Evolutionary conservation across 1,284 basidiomycete genomes (phyloP).

Genomic region (Dichomitus squalens): DNA sequence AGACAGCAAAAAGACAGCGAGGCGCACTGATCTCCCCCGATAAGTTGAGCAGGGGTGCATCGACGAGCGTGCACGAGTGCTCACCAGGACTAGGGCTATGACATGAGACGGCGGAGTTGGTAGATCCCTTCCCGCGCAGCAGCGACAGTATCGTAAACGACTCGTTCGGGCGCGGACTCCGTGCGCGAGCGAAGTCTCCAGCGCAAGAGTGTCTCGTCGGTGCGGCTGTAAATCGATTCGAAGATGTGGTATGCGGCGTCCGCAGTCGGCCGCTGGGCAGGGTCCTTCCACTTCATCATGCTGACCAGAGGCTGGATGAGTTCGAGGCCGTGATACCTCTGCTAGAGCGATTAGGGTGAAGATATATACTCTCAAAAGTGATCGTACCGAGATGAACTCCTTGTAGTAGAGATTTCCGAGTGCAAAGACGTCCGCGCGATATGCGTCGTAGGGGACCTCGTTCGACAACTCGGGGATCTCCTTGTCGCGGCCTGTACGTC

Average conservation of each 20-base stretch:
- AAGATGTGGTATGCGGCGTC: not conserved
- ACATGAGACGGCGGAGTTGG: constrained; percentile 10
- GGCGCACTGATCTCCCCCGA: too few relatives aligned
- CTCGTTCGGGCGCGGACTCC: constrained; percentile 15
- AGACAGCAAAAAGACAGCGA: too few relatives aligned
- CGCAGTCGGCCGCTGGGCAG: constrained; percentile 2
- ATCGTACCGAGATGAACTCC: constrained; percentile 5
- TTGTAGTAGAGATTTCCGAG: constrained; percentile 25
- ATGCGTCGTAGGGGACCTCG: constrained; percentile 31
- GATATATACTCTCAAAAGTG: too few relatives aligned
- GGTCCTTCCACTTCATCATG: constrained; percentile 7
- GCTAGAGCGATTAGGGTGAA: too few relatives aligned
- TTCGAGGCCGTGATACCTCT: constrained; percentile 15
- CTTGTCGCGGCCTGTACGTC: constrained; percentile 24
- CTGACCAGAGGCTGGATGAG: constrained; percentile 11
- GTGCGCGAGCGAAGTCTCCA: not conserved
- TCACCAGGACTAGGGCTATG: too few relatives aligned
- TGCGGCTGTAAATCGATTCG: not conserved
- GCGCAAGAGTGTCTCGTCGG: not conserved
- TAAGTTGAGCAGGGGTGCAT: too few relatives aligned
- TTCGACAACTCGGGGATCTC: constrained; percentile 33
- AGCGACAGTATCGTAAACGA: constrained; percentile 20
- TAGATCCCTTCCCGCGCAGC: constrained; percentile 21
- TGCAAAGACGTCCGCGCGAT: constrained; percentile 32
- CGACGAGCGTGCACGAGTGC: too few relatives aligned